phyloP scores from a whole-genome alignment of 257 asterid species.

The Nyctanthes arbortristis region DNA sequence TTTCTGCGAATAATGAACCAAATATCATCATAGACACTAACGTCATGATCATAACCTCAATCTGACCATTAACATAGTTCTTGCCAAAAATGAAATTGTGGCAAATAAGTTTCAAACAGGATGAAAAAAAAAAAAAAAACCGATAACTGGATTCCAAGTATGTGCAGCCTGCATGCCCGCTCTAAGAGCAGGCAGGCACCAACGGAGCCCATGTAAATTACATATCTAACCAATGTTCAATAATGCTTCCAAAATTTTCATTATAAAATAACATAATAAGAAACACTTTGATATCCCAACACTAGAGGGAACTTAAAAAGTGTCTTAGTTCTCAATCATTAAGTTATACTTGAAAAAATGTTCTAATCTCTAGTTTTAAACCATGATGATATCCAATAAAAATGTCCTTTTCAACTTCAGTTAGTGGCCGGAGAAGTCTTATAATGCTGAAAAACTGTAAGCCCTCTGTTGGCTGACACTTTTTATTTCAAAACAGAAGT shows the following conservation, averaged over 20 bases:
- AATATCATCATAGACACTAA: background rate
- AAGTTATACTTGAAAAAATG: background rate
- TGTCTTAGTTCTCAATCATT: background rate
- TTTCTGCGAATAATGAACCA: slow-evolving; percentile 10
- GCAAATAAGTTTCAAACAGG: background rate
- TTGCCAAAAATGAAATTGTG: background rate
- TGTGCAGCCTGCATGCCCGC: background rate
- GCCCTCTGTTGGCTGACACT: no score
- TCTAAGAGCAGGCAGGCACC: background rate
- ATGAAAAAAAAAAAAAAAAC: background rate
- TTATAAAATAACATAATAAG: background rate
- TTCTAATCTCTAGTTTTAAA: background rate
- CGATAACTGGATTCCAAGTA: background rate
- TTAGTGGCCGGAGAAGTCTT: background rate
- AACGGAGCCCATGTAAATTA: background rate
- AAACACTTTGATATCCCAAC: background rate
- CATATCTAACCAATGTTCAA: background rate
- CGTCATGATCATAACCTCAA: background rate
- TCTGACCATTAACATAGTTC: background rate
- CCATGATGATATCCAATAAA: background rate
- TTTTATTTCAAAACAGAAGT: no score
- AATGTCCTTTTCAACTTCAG: background rate
- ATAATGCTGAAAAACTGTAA: background rate
- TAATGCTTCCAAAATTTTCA: background rate
- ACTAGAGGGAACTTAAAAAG: background rate